Evolutionary conservation across 2,329 filamentous ascomycete species (phyloP).

Genomic region (Trichoderma atrobrunneum): DNA sequence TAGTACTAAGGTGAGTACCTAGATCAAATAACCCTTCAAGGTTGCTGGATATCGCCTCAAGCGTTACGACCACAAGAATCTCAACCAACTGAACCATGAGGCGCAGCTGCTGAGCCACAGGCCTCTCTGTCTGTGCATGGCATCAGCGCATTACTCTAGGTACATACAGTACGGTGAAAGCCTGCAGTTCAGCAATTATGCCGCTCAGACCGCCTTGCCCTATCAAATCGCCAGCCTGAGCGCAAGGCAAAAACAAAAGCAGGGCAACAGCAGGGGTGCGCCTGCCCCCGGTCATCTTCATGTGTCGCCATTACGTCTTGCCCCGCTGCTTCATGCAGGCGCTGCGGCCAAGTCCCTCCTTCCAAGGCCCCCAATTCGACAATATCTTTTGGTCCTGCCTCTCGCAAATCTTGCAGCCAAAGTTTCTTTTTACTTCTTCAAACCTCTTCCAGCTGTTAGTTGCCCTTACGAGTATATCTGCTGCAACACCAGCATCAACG

Average conservation of each 20-base stretch:
- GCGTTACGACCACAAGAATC: neutral
- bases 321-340: conserved; percentile 17
- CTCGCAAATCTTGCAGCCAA: neutral
- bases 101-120: conserved; percentile 15
- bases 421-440: neutral
- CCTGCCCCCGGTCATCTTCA: conserved; percentile 1
- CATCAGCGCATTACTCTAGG: neutral
- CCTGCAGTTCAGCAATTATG: neutral
- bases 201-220: conserved; percentile 12
- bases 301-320: conserved; percentile 18
- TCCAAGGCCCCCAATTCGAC: conserved; percentile 18
- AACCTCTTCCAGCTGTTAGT: neutral
- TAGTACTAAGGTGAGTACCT: too few species aligned
- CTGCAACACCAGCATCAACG: neutral
- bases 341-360: conserved; percentile 13
- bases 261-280: conserved; percentile 6
- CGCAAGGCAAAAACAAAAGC: neutral
- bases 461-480: neutral
- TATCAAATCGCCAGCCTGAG: neutral
- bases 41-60: too few species aligned
- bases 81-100: neutral
- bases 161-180: neutral
- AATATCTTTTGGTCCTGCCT: conserved; percentile 11
- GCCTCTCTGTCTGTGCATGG: neutral
- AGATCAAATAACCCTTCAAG: too few species aligned